Percentiles rank a stretch among this genome's conserved stretches.
phyloP scores from a whole-genome alignment of 208 protist species.

The Acanthamoeba healyi region DNA sequence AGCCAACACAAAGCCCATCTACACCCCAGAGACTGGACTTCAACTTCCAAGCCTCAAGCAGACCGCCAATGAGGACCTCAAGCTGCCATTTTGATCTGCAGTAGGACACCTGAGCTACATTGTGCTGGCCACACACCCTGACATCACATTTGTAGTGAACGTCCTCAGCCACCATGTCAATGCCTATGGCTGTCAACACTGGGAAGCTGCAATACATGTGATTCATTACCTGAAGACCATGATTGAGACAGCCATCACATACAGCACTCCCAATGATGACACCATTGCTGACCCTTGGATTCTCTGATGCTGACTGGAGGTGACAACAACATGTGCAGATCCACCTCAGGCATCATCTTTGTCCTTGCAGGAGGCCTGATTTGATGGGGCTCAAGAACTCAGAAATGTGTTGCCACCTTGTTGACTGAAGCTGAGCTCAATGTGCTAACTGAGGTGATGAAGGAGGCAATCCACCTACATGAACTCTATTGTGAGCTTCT shows the following conservation, averaged over 20 bases:
- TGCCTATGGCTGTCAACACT: neutral
- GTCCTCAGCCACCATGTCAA: neutral
- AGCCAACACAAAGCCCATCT: neutral
- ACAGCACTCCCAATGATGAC: neutral
- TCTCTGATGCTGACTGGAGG: neutral
- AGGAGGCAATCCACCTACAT: neutral
- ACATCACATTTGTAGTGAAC: slow-evolving; percentile 21
- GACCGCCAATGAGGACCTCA: neutral
- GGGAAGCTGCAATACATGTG: neutral
- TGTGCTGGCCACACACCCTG: neutral
- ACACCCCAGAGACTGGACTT: neutral
- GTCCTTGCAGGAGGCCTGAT: neutral
- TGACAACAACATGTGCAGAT: neutral
- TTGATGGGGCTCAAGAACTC: neutral
- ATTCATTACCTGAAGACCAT: neutral
- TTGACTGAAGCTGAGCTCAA: neutral
- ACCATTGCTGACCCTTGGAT: neutral
- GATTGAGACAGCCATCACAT: neutral
- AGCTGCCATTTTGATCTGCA: neutral
- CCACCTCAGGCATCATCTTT: neutral
- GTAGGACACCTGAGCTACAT: neutral
- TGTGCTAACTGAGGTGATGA: neutral
- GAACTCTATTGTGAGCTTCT: neutral
- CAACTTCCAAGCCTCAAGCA: neutral
- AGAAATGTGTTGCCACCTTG: neutral